Percentiles rank a stretch among this genome's conserved stretches.
phyloP scores from a whole-genome alignment of 2,329 filamentous ascomycete genomes.

The Pseudohalonectria lignicola region DNA sequence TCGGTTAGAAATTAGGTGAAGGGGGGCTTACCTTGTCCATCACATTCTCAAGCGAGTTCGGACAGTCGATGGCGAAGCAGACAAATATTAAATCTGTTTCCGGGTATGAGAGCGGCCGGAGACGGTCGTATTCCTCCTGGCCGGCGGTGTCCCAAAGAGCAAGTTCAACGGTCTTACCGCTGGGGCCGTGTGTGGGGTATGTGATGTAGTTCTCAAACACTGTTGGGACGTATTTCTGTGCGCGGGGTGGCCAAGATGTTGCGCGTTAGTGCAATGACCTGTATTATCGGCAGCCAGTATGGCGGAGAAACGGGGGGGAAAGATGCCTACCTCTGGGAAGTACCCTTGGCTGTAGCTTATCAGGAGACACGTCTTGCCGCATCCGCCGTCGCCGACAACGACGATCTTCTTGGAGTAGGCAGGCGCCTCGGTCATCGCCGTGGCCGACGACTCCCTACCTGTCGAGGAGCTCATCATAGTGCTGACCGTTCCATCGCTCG shows the following conservation, averaged over 20 bases:
- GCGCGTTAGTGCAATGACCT: background rate
- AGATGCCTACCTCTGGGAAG: conserved; percentile 84
- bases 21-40: conserved; percentile 74
- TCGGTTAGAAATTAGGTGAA: conserved; percentile 1
- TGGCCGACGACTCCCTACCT: conserved; percentile 67
- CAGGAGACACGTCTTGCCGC: conserved; percentile 94
- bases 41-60: conserved; percentile 95
- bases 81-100: conserved; percentile 98
- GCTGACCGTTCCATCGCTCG: conserved; percentile 84
- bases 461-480: conserved; percentile 69
- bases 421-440: conserved; percentile 73
- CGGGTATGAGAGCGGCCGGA: conserved; percentile 91
- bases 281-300: background rate
- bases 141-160: conserved; percentile 97
- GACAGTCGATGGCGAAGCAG: conserved; percentile 98
- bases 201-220: conserved; percentile 99
- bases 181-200: conserved; percentile 76
- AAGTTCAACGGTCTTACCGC: conserved; percentile 90
- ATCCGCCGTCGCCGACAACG: conserved; percentile 94
- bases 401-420: conserved; percentile 99
- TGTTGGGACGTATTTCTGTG: conserved; percentile 96
- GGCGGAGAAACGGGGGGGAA: too few relatives aligned
- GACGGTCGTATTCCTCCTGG: too few relatives aligned
- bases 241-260: too few relatives aligned
- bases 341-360: conserved; percentile 99